Percentiles rank a stretch among this genome's conserved stretches.
Evolutionary conservation across 2,329 filamentous ascomycete species (phyloP).

Genomic region (Scedosporium aurantiacum): DNA sequence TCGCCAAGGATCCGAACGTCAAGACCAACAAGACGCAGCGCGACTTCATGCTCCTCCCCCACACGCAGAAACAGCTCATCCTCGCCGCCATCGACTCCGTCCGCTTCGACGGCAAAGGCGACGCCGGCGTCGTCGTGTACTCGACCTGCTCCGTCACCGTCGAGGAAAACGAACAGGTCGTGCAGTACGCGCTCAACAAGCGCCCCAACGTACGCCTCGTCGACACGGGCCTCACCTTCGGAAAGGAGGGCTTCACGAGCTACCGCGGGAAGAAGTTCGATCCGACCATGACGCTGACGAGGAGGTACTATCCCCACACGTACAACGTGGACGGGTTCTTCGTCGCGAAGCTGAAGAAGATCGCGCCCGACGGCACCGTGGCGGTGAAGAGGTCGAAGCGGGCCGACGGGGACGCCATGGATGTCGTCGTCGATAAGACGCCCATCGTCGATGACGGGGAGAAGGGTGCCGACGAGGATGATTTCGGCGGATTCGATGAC

Average conservation of each 20-base stretch:
- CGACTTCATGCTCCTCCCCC: conserved; percentile 87
- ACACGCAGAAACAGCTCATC: conserved; percentile 88
- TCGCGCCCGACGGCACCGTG: conserved; percentile 49
- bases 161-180: conserved; percentile 82
- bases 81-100: conserved; percentile 91
- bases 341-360: conserved; percentile 95
- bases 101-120: conserved; percentile 72
- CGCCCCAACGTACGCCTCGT: conserved; percentile 91
- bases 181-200: conserved; percentile 84
- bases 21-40: conserved; percentile 97
- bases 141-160: conserved; percentile 92
- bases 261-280: conserved; percentile 91
- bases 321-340: conserved; percentile 98
- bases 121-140: conserved; percentile 91
- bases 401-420: conserved; percentile 14
- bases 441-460: conserved; percentile 46
- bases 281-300: conserved; percentile 67
- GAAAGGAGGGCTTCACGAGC: conserved; percentile 82
- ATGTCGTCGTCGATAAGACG: conserved; percentile 52
- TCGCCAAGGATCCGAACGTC: conserved; percentile 89
- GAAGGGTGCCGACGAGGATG: conserved; percentile 25
- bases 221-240: conserved; percentile 80
- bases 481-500: conserved; percentile 65
- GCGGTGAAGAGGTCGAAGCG: conserved; percentile 22
- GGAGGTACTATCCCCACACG: conserved; percentile 79